Evolutionary conservation across 495 filamentous ascomycete genomes (phyloP).

Genomic region (Penicillium odoratum): DNA sequence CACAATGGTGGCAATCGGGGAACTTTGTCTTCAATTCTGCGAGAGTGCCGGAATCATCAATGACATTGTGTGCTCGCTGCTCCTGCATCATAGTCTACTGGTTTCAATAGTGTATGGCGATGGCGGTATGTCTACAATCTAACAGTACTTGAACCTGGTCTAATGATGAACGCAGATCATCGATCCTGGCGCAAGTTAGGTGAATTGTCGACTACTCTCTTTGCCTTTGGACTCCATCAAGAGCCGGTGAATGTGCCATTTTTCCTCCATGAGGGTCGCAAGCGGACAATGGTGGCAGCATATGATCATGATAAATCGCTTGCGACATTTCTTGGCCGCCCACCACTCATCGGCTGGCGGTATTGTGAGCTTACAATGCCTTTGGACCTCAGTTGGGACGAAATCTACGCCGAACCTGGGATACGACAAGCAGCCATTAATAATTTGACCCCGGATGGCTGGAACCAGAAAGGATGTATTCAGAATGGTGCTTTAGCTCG

Average conservation of each 20-base stretch:
- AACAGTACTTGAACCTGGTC: neutral
- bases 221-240: slow-evolving; percentile 56
- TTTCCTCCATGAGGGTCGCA: slow-evolving; percentile 46
- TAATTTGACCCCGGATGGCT: slow-evolving; percentile 45
- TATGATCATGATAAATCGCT: slow-evolving; percentile 49
- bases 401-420: slow-evolving; percentile 40
- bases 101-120: slow-evolving; percentile 26
- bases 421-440: slow-evolving; percentile 36
- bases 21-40: slow-evolving; percentile 34
- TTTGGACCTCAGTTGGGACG: slow-evolving; percentile 50
- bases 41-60: slow-evolving; percentile 27
- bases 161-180: slow-evolving; percentile 16
- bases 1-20: slow-evolving; percentile 20
- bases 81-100: slow-evolving; percentile 25
- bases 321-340: slow-evolving; percentile 52
- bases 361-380: slow-evolving; percentile 54
- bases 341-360: slow-evolving; percentile 49
- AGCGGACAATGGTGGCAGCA: slow-evolving; percentile 46
- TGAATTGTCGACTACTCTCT: slow-evolving; percentile 32
- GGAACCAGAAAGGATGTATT: slow-evolving; percentile 45
- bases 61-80: slow-evolving; percentile 25
- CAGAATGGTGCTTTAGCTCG: slow-evolving; percentile 36
- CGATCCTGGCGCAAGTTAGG: slow-evolving; percentile 31
- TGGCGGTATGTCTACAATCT: slow-evolving; percentile 18
- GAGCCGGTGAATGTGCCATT: slow-evolving; percentile 40